phyloP scores from a whole-genome alignment of 257 asterid genomes.

The Lantana camara region DNA sequence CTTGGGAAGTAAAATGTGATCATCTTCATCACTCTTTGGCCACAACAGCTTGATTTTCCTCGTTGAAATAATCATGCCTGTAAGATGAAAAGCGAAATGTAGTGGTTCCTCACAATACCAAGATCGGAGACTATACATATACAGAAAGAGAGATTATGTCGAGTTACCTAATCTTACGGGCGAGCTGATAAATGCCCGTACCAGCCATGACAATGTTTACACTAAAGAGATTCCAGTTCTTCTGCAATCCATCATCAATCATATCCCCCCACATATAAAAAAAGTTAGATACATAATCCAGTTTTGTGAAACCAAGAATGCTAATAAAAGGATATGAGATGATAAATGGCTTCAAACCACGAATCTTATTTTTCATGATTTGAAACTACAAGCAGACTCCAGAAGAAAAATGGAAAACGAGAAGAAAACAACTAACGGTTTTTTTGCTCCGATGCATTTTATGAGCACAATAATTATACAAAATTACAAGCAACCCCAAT shows the following conservation, averaged over 20 bases:
- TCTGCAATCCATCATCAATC: slow-evolving; percentile 55
- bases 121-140: not conserved
- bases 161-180: slow-evolving; percentile 71
- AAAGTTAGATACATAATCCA: not conserved
- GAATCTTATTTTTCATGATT: too few species aligned
- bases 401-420: too few species aligned
- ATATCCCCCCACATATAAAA: not conserved
- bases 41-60: slow-evolving; percentile 57
- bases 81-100: slow-evolving; percentile 7
- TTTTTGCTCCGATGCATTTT: too few species aligned
- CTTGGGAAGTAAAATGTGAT: not conserved
- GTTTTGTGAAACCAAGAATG: not conserved
- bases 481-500: too few species aligned
- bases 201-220: slow-evolving; percentile 92
- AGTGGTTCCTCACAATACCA: not conserved
- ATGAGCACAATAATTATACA: too few species aligned
- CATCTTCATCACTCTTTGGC: slow-evolving; percentile 64
- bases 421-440: too few species aligned
- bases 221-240: slow-evolving; percentile 89
- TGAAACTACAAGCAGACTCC: too few species aligned
- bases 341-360: too few species aligned
- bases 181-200: slow-evolving; percentile 84
- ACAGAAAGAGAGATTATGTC: not conserved
- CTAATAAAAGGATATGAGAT: not conserved
- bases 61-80: slow-evolving; percentile 74